Evolutionary conservation across 169 alveolate genomes (phyloP).

Genomic region (Toxoplasma gondii): DNA sequence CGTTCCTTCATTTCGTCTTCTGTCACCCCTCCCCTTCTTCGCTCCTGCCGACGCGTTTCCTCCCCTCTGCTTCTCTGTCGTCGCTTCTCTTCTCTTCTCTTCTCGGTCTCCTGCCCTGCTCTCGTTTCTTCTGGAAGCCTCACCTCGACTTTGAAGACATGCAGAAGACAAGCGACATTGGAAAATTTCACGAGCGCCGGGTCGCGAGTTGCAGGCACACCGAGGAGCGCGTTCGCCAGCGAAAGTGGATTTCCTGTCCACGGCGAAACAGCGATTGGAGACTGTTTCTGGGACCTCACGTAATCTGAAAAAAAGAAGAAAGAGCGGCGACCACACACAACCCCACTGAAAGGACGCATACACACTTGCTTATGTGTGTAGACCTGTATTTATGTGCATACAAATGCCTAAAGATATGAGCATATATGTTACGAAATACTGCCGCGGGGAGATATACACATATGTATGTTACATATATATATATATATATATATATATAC

Average conservation of each 20-base stretch:
- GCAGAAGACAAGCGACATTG: constrained; percentile 71
- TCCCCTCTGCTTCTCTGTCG: too few relatives aligned
- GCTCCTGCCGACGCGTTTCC: too few relatives aligned
- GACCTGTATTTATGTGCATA: background rate
- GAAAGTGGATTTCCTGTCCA: constrained; percentile 75
- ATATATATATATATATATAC: too few relatives aligned
- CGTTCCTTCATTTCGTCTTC: too few relatives aligned
- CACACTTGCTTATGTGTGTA: background rate
- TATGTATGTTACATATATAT: too few relatives aligned
- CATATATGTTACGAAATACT: background rate
- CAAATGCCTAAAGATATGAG: background rate
- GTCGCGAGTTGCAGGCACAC: constrained; percentile 75
- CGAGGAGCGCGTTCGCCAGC: constrained; percentile 70
- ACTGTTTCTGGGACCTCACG: constrained; percentile 19
- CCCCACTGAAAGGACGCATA: background rate
- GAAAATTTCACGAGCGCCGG: constrained; percentile 68
- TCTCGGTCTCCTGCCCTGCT: too few relatives aligned
- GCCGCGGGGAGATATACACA: too few relatives aligned
- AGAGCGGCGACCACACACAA: background rate
- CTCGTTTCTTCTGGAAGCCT: background rate
- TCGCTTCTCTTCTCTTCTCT: too few relatives aligned
- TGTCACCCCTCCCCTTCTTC: background rate
- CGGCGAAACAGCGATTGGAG: constrained; percentile 3
- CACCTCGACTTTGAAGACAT: constrained; percentile 73
- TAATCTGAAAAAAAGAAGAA: background rate